phyloP scores from a whole-genome alignment of 352 stramenopile genomes.

The Pythium vanterpoolii region DNA sequence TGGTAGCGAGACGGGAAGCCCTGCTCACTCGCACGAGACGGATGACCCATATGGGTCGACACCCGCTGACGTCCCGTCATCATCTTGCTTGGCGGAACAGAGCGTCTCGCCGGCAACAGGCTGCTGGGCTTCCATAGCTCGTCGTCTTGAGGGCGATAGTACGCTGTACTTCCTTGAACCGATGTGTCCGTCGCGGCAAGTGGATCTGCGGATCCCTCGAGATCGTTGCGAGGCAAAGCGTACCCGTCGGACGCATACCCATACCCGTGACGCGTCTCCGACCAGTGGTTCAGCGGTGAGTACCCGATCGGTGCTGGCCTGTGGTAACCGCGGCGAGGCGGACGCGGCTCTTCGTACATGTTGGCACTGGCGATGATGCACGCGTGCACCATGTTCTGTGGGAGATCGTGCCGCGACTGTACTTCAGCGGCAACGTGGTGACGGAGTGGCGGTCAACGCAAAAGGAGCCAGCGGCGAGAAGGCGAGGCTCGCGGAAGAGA shows the following conservation, averaged over 20 bases:
- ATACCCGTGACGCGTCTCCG: background rate
- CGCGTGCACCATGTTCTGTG: slow-evolving; percentile 2
- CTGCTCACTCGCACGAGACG: background rate
- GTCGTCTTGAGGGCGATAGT: background rate
- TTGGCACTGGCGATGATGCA: slow-evolving; percentile 18
- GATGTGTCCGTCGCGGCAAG: no score
- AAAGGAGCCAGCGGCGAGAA: background rate
- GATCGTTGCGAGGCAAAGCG: background rate
- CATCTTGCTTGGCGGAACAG: background rate
- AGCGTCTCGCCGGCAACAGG: background rate
- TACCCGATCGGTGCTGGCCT: slow-evolving; percentile 8
- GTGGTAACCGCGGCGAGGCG: slow-evolving; percentile 28
- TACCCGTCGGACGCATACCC: no score
- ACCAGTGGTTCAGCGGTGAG: slow-evolving; percentile 11
- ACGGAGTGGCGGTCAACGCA: background rate
- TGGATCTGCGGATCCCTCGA: background rate
- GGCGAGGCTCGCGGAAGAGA: background rate
- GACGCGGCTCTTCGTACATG: slow-evolving; percentile 29
- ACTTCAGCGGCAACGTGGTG: background rate
- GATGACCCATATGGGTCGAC: background rate
- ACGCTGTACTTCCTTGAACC: background rate
- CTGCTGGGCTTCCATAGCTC: background rate
- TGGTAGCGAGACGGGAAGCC: background rate
- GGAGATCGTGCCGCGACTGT: background rate
- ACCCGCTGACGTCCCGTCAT: background rate